A percentile compares a stretch with the other conserved stretches of the same genome.
Evolutionary conservation across 495 filamentous ascomycete genomes (phyloP).

Genomic region (Penicillium ucsense): DNA sequence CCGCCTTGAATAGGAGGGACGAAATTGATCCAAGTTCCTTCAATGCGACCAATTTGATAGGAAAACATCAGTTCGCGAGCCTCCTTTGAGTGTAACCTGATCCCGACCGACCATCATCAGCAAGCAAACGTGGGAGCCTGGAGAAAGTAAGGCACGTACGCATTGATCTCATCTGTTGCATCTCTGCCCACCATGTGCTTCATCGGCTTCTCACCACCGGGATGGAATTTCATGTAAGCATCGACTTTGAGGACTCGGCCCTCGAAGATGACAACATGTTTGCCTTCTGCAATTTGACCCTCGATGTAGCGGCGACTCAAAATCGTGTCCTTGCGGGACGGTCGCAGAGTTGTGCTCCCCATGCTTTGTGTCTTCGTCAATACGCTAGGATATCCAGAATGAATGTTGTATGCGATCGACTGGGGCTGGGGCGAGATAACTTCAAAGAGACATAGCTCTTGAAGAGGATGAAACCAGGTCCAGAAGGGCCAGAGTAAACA

Average conservation of each 20-base stretch:
- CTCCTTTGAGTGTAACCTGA: constrained; percentile 74
- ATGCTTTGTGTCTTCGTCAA: constrained; percentile 3
- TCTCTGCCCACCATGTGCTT: constrained; percentile 93
- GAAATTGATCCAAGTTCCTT: constrained; percentile 83
- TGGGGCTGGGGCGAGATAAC: background rate
- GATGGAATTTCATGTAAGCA: constrained; percentile 79
- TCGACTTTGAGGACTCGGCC: constrained; percentile 77
- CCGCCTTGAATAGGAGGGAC: constrained; percentile 89
- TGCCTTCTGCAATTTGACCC: constrained; percentile 77
- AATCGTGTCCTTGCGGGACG: constrained; percentile 38
- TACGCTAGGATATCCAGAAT: no score
- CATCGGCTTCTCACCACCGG: constrained; percentile 87
- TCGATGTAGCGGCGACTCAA: constrained; percentile 73
- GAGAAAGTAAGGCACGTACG: constrained; percentile 47
- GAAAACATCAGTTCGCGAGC: constrained; percentile 65
- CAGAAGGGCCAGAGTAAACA: background rate
- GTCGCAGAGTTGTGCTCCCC: constrained; percentile 11
- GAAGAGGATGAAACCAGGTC: background rate
- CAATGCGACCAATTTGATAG: constrained; percentile 76
- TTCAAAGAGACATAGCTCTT: constrained; percentile 2
- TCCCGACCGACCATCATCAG: background rate
- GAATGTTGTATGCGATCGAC: no score
- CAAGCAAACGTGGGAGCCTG: background rate
- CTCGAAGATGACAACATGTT: constrained; percentile 70
- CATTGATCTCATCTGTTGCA: constrained; percentile 91